Conservation (phyloP, 2,329 filamentous ascomycete genomes). For the Westerdykella sp. region DNA sequence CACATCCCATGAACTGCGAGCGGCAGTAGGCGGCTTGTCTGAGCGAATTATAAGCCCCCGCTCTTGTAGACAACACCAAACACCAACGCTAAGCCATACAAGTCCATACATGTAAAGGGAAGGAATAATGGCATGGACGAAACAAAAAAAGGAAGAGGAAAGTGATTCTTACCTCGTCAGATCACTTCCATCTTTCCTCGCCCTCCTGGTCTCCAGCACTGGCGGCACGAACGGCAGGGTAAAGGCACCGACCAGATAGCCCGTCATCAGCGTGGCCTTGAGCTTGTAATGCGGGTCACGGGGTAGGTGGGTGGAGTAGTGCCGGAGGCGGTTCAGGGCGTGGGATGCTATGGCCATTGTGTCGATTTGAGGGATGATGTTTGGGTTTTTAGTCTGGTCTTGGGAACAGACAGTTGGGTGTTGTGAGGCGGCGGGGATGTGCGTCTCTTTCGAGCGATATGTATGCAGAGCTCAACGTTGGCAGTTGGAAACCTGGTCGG, state of each 20-base stretch:
- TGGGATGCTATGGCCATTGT: constrained; percentile 30
- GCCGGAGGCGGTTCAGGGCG: constrained; percentile 27
- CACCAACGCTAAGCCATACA: not conserved
- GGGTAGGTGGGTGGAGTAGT: constrained; percentile 31
- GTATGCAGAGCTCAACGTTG: not conserved
- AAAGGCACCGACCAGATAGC: constrained; percentile 35
- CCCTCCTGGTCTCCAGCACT: constrained; percentile 32
- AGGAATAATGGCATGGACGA: not conserved
- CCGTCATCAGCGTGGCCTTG: constrained; percentile 32
- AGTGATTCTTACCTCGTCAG: constrained; percentile 29
- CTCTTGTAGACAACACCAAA: not conserved
- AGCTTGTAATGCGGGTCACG: constrained; percentile 33
- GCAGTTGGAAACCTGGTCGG: not conserved
- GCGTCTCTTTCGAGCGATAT: not conserved
- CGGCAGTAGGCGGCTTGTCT: constrained; percentile 26
- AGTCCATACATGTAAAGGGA: not conserved
- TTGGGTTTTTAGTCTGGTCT: not conserved
- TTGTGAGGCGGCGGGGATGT: not conserved
- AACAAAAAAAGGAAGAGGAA: not conserved
- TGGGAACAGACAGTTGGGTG: not conserved
- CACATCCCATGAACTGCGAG: constrained; percentile 22
- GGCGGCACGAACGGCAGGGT: constrained; percentile 38
- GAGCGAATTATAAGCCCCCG: constrained; percentile 3
- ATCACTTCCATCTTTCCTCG: constrained; percentile 33
- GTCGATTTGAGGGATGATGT: not conserved